Evolutionary conservation across 306 rosid genomes (phyloP), one percentile per base, ranked within the genome.

Genomic region (Bauhinia variegata): DNA sequence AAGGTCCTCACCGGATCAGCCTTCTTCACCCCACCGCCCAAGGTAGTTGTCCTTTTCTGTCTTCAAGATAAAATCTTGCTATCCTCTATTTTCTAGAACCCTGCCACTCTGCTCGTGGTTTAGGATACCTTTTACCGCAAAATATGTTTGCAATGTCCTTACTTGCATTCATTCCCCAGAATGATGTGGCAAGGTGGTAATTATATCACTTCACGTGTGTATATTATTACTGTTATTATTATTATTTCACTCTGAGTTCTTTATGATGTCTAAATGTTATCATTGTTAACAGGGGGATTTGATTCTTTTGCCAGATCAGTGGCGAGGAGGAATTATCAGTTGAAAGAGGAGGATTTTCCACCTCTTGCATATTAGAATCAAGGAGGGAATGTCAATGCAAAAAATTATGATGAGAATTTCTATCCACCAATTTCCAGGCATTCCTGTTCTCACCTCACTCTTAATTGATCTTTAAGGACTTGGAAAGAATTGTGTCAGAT

Each of bases 1-100:
- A 76, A 81, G 59, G n/a, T 81, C 96, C 42, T 84, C 96, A 46
- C 91, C 89, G 12, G 96, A 93, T 75, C 96, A 83, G 52, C 96
- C 98, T 46, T 85, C 93, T n/a, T 86, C 96, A 62, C 89, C 96
- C 57, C 96, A 82, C 75, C 70, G 77, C 63, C 78, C 86, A 63
- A 86, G 97, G 97, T 89, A 86, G 69, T 57, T 72, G 44, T 30
- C 19, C 56, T 13, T 51, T 70, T 74, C 46, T 13, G 18, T 67
- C 70, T 74, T 53, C 42, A 42, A 18, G 58, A 62, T 44, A 30
- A 13, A 52, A 49, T 4, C 23, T 14, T 14, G 11, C 32, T 41
- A n/a, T n/a, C n/a, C n/a, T n/a, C n/a, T n/a, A 6, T 63, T 60
- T 44, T 42, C 33, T 16, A 4, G 30, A 63, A 13, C 46, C 68